Evolutionary conservation across 768 basidiomycete genomes (phyloP).

Genomic region (Suillus fuscotomentosus): DNA sequence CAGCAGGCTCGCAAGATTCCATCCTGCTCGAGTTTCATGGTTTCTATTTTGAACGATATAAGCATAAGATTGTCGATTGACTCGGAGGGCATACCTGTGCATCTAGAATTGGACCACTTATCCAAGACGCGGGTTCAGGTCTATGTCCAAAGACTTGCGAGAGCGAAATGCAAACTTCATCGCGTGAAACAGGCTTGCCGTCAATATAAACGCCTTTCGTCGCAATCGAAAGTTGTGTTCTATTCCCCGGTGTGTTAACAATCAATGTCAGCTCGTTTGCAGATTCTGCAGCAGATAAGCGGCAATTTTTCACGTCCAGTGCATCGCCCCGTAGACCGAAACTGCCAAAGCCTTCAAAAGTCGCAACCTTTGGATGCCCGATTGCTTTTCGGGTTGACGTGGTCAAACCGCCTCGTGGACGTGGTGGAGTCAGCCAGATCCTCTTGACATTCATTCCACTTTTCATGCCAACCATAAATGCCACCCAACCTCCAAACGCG

Average conservation of each 20-base stretch:
- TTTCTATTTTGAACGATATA: background rate
- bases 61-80: background rate
- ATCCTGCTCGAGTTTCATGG: background rate
- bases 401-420: slow-evolving; percentile 12
- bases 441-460: slow-evolving; percentile 29
- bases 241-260: background rate
- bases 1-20: background rate
- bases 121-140: background rate
- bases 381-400: background rate
- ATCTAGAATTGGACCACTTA: background rate
- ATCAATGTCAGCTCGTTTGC: slow-evolving; percentile 3
- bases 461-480: slow-evolving; percentile 24
- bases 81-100: background rate
- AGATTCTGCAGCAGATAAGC: background rate
- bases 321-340: slow-evolving; percentile 12
- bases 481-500: slow-evolving; percentile 27
- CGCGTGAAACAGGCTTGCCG: slow-evolving; percentile 19
- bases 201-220: slow-evolving; percentile 26
- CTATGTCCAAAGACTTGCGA: slow-evolving; percentile 11
- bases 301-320: slow-evolving; percentile 5
- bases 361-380: background rate
- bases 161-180: slow-evolving; percentile 16
- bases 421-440: slow-evolving; percentile 30
- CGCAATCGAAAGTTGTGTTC: slow-evolving; percentile 1
- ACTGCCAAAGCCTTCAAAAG: slow-evolving; percentile 13